Evolutionary conservation across 352 stramenopile species (phyloP).

Genomic region (Phytophthora quininea): DNA sequence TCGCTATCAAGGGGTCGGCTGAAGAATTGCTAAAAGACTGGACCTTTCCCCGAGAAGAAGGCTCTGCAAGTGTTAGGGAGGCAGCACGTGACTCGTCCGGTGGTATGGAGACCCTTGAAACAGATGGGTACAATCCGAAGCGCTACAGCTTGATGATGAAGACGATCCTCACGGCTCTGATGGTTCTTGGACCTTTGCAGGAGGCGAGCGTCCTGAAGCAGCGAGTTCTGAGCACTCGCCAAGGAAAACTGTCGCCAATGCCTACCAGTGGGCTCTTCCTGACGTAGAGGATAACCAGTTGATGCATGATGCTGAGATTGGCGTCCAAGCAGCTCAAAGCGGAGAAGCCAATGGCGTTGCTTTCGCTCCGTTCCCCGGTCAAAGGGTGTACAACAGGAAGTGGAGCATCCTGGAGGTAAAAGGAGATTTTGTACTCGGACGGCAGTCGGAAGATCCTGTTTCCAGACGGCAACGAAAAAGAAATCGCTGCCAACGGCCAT

Average conservation of each 20-base stretch:
- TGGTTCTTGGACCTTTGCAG: slow-evolving; percentile 3
- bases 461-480: slow-evolving; percentile 94
- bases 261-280: slow-evolving; percentile 30
- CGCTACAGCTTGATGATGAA: slow-evolving; percentile 40
- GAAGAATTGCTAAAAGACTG: slow-evolving; percentile 47
- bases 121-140: slow-evolving; percentile 38
- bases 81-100: slow-evolving; percentile 3
- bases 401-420: slow-evolving; percentile 66
- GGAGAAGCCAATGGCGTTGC: slow-evolving; percentile 6
- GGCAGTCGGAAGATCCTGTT: slow-evolving; percentile 85
- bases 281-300: slow-evolving; percentile 11
- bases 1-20: slow-evolving; percentile 45
- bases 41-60: slow-evolving; percentile 19
- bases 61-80: background rate
- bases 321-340: slow-evolving; percentile 5
- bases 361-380: slow-evolving; percentile 1
- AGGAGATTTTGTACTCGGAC: slow-evolving; percentile 63
- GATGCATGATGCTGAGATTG: slow-evolving; percentile 3
- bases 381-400: slow-evolving; percentile 36
- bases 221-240: background rate
- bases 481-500: slow-evolving; percentile 89
- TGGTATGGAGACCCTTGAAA: slow-evolving; percentile 12
- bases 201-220: background rate
- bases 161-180: slow-evolving; percentile 18
- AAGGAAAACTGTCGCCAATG: slow-evolving; percentile 1